phyloP scores from a whole-genome alignment of 805 yeast genomes.

The Metschnikowia hibisci region DNA sequence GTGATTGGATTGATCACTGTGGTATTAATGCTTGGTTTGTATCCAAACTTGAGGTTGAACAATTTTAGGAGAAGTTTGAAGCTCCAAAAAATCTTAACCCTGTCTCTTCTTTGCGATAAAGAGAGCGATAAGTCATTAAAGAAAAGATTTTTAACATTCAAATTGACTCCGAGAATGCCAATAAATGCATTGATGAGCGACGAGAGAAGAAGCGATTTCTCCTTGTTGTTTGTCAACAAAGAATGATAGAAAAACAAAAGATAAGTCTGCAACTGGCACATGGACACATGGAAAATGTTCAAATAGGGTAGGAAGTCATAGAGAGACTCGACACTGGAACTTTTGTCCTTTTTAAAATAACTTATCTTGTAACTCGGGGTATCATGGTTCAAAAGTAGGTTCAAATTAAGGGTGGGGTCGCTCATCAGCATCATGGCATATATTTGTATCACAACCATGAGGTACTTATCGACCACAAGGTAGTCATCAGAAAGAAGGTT shows the following conservation, averaged over 20 bases:
- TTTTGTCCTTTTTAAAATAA: conserved; percentile 7
- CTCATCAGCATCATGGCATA: conserved; percentile 52
- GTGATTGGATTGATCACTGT: conserved; percentile 47
- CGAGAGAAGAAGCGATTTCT: conserved; percentile 34
- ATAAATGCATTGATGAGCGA: conserved; percentile 41
- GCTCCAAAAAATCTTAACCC: conserved; percentile 46
- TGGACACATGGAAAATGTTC: conserved; percentile 45
- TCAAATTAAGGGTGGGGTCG: conserved; percentile 42
- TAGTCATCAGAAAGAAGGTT: conserved; percentile 41
- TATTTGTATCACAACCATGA: conserved; percentile 44
- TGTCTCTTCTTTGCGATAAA: conserved; percentile 32
- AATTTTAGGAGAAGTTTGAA: conserved; percentile 40
- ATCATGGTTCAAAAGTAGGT: conserved; percentile 35
- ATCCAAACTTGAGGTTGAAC: conserved; percentile 42
- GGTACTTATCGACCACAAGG: conserved; percentile 38
- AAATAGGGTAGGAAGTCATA: conserved; percentile 46
- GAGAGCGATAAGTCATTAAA: conserved; percentile 46
- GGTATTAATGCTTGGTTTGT: conserved; percentile 43
- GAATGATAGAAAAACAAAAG: conserved; percentile 48
- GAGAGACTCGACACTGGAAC: conserved; percentile 31
- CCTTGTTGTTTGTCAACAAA: conserved; percentile 40
- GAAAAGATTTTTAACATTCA: conserved; percentile 37
- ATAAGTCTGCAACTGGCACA: conserved; percentile 48
- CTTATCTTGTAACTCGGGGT: conserved; percentile 27
- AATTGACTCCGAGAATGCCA: conserved; percentile 41